Percentiles rank a stretch among this genome's conserved stretches.
phyloP scores from a whole-genome alignment of 1,284 basidiomycete genomes.

The Hemileia vastatrix region DNA sequence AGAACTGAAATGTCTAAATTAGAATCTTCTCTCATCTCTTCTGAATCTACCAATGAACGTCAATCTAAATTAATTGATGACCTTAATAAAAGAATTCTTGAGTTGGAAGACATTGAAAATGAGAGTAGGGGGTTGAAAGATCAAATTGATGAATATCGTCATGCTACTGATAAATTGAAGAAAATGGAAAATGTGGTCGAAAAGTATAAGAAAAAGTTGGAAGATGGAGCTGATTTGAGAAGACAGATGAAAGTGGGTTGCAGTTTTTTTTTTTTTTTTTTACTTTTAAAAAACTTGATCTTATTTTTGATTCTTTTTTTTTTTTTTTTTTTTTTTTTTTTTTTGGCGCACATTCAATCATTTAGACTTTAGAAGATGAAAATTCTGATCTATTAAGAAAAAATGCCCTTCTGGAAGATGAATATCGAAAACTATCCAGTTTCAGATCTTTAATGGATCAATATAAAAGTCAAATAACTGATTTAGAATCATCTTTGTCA shows the following conservation, averaged over 20 bases:
- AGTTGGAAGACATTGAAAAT: slow-evolving; percentile 67
- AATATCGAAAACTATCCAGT: slow-evolving; percentile 71
- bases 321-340: too few species aligned
- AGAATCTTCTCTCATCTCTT: slow-evolving; percentile 25
- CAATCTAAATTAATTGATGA: slow-evolving; percentile 2
- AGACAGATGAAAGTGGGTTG: slow-evolving; percentile 65
- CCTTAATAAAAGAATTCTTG: slow-evolving; percentile 52
- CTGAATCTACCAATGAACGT: slow-evolving; percentile 8
- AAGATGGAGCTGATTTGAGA: slow-evolving; percentile 79
- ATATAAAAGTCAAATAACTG: slow-evolving; percentile 75
- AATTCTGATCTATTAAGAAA: slow-evolving; percentile 82
- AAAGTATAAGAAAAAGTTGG: slow-evolving; percentile 97
- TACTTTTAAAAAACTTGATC: slow-evolving; percentile 14
- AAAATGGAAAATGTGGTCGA: slow-evolving; percentile 96
- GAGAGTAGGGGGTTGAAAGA: slow-evolving; percentile 73
- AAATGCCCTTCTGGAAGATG: slow-evolving; percentile 79
- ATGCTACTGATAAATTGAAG: slow-evolving; percentile 77
- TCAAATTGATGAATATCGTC: slow-evolving; percentile 77
- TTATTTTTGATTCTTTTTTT: not conserved
- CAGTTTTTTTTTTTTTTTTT: not conserved
- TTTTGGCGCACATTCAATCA: too few species aligned
- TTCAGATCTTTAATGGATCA: slow-evolving; percentile 85
- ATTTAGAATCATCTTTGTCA: slow-evolving; percentile 63
- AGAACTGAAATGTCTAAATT: slow-evolving; percentile 59
- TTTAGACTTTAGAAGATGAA: slow-evolving; percentile 74